phyloP scores from a whole-genome alignment of 2,329 filamentous ascomycete genomes.

The Calycina herbarum region DNA sequence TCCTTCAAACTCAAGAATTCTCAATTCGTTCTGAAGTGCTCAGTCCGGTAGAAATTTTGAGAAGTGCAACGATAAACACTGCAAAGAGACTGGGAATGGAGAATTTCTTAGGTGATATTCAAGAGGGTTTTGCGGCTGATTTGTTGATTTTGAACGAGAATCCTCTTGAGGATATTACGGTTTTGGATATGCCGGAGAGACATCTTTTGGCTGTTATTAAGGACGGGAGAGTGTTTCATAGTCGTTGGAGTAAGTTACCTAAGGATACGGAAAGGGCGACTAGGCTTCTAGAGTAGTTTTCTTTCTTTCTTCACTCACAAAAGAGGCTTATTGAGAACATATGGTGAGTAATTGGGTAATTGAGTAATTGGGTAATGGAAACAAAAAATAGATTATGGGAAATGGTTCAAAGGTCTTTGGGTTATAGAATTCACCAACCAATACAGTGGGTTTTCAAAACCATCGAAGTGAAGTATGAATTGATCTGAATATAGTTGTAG shows the following conservation, averaged over 20 bases:
- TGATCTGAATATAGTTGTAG: no score
- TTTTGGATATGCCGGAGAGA: constrained; percentile 48
- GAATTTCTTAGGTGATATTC: constrained; percentile 49
- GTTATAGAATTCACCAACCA: no score
- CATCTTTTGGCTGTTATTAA: constrained; percentile 54
- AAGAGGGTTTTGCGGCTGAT: constrained; percentile 52
- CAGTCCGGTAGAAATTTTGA: constrained; percentile 45
- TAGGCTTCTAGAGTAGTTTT: not conserved
- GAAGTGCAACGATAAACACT: constrained; percentile 53
- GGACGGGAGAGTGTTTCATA: constrained; percentile 47
- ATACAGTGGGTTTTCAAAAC: no score
- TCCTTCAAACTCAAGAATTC: constrained; percentile 52
- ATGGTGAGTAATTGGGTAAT: not conserved
- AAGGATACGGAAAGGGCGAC: constrained; percentile 1
- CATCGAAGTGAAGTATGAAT: no score
- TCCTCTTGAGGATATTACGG: constrained; percentile 54
- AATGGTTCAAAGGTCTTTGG: no score
- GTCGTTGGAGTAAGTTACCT: constrained; percentile 22
- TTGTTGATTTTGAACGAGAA: constrained; percentile 52
- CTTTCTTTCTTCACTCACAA: no score
- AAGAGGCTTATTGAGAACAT: not conserved
- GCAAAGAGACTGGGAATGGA: constrained; percentile 50
- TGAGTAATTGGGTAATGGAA: not conserved
- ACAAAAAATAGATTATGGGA: no score
- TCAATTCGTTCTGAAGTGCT: constrained; percentile 45